Evolutionary conservation across 176 grass and related monocot species (phyloP).

Genomic region (Alopecurus myosuroides): DNA sequence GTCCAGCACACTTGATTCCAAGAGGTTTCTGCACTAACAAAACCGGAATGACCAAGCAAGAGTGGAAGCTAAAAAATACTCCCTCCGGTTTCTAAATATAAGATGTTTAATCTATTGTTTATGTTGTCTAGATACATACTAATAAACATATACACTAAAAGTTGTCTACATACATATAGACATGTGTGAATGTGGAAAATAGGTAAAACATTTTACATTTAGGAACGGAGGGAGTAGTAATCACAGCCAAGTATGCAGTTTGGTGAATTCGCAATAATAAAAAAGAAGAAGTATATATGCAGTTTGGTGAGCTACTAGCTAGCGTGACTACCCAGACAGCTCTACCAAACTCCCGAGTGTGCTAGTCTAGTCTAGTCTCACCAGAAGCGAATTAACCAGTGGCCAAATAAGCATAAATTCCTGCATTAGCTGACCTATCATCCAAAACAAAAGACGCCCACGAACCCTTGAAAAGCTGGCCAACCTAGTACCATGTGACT

Average conservation of each 20-base stretch:
- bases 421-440: background rate
- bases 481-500: background rate
- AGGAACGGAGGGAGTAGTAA: too few relatives aligned
- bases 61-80: too few relatives aligned
- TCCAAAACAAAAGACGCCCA: background rate
- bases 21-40: background rate
- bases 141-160: too few relatives aligned
- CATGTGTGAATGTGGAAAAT: too few relatives aligned
- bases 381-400: slow-evolving; percentile 13
- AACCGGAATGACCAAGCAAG: background rate
- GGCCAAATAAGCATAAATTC: background rate
- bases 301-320: slow-evolving; percentile 35
- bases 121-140: too few relatives aligned
- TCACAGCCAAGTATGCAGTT: too few relatives aligned
- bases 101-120: too few relatives aligned
- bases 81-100: too few relatives aligned
- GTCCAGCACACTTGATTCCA: background rate
- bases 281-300: too few relatives aligned
- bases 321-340: background rate
- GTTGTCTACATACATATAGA: too few relatives aligned
- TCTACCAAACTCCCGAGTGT: background rate
- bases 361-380: background rate
- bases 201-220: too few relatives aligned
- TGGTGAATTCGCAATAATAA: too few relatives aligned
- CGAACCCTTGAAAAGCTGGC: slow-evolving; percentile 16